Evolutionary conservation across 164 flowering plant species (phyloP), one percentile per base, ranked within the genome.

Genomic region (Sedum album): DNA sequence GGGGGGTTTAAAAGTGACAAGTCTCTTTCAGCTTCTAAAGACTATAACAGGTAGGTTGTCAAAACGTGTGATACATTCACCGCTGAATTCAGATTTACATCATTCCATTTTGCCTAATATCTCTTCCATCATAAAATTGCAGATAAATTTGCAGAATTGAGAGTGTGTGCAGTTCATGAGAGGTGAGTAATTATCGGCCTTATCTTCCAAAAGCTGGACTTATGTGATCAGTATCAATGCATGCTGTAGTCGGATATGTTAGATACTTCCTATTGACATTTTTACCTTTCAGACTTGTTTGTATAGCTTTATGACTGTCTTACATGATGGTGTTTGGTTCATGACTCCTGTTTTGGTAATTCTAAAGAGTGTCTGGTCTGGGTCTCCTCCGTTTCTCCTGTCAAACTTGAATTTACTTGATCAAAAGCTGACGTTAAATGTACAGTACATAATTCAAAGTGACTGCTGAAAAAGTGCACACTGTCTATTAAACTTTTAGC

Each of bases 21-120:
- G 69, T 68, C 79, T 26, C 30, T 76, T 15, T 57, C 67, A 31
- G 55, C 79, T 38, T 76, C 79, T 23, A 73, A 71, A 66, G 74
- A 64, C 61, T 55, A 25, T 13, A 55, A 55, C 61, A 55, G 61
- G 61, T 55, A 55, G 0, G 31, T 55, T 1, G 17, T 21, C 4
- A n/a, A 20, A n/a, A 51, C 20, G 53, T 6, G 6, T 48, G 21
- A 48, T 48, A 48, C n/a, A 48, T 48, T 9, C 2, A 17, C 18
- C n/a, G 15, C 15, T 18, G 6, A n/a, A 51, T 26, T 6, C 26
- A 1, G 23, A 51, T 11, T 6, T 9, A 11, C 28, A 6, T 21
- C 25, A n/a, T n/a, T 51, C 26, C 57, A 51, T 51, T n/a, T 51
- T 51, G 26, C 57, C 23, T 51, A n/a, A 21, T 21, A 21, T 1